Evolutionary conservation across 441 rosid genomes (phyloP), one percentile per base, ranked within the genome.

Genomic region (Gossypium aridum): DNA sequence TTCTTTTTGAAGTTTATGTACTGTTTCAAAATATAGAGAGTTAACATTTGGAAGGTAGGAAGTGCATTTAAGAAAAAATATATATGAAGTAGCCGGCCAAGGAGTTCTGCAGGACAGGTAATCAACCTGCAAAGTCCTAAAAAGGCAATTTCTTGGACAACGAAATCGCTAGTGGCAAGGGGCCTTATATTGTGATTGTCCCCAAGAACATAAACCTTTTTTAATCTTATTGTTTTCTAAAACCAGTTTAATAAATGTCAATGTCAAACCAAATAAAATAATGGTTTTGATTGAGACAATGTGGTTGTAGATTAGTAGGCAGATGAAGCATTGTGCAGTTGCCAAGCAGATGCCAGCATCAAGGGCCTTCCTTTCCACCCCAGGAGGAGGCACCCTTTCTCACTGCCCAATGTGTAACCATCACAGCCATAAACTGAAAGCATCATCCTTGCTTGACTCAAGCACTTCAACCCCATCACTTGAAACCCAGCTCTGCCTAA

Each of bases 281-380:
- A 12, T 66, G 17, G 17, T 4, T 54, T 54, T 17, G 59, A 3
- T 22, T 7, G 20, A 14, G 34, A 67, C 19, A 10, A 47, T 47
- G 31, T 43, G 47, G 19, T 31, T 20, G 47, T 9, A 14, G 9
- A 9, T 69, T 63, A 78, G 45, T 76, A 59, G 57, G 47, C 47
- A 39, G 79, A 63, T 22, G 78, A 74, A 74, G 20, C 28, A 67
- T 75, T 77, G 63, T 83, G 80, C 23, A 80, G 76, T 78, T 87
- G 90, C 95, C 91, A 90, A 8, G 92, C 89, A 37, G 96, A 90
- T 17, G 90, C 91, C 59, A 87, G 56, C 92, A 89, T 83, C 59
- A 89, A 79, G 0, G 96, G 90, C 79, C 96, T 71, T n/a, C 91
- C 92, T 82, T 85, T 87, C 92, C 96, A 88, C 4, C 96, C 91